These are phyloP conservation scores for Mycena vitilis DNA, from an alignment of 768 basidiomycete genomes.

Conservation along the genomic window DNA sequence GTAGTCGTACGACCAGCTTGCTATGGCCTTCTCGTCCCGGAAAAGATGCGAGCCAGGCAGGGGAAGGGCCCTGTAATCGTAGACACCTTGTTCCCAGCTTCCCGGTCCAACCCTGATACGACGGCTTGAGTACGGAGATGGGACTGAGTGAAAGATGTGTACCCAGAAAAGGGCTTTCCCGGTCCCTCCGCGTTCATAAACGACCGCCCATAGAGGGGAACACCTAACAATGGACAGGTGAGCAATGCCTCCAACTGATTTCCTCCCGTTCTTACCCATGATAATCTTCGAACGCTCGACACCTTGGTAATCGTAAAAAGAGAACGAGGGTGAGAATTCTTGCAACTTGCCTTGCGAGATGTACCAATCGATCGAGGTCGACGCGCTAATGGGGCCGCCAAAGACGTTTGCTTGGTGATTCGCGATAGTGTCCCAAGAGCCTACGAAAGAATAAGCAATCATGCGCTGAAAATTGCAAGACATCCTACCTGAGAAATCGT, in stretches of 20 bases:
- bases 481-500: slow-evolving; percentile 56
- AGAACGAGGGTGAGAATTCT: background rate
- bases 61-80: slow-evolving; percentile 93
- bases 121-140: background rate
- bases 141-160: background rate
- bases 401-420: slow-evolving; percentile 91
- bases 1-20: slow-evolving; percentile 89
- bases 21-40: slow-evolving; percentile 73
- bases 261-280: slow-evolving; percentile 59
- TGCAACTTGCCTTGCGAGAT: slow-evolving; percentile 54
- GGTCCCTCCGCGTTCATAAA: slow-evolving; percentile 90
- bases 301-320: slow-evolving; percentile 42
- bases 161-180: slow-evolving; percentile 80
- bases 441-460: slow-evolving; percentile 46
- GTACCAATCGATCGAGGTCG: slow-evolving; percentile 79
- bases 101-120: slow-evolving; percentile 71
- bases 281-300: slow-evolving; percentile 85
- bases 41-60: slow-evolving; percentile 74
- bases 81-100: slow-evolving; percentile 91
- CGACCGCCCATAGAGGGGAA: slow-evolving; percentile 94
- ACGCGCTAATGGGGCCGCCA: slow-evolving; percentile 72
- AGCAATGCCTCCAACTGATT: too few species aligned
- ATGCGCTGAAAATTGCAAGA: too few species aligned
- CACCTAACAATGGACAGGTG: slow-evolving; percentile 28
- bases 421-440: slow-evolving; percentile 78